phyloP scores from a whole-genome alignment of 2,329 filamentous ascomycete species.

The Xylariaceae sp. region DNA sequence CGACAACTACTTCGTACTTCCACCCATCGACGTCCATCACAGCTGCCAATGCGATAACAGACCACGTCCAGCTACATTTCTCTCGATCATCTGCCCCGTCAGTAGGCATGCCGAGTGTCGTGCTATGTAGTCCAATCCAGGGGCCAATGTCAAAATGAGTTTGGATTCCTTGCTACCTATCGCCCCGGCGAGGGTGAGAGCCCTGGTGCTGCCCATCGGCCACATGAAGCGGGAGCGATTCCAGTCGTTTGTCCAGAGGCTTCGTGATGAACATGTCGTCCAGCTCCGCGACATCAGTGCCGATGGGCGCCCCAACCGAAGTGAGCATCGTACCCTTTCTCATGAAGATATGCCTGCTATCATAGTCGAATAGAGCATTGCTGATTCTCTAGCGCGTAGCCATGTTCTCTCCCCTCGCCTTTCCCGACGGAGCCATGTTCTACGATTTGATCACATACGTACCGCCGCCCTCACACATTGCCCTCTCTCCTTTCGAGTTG shows the following conservation, averaged over 20 bases:
- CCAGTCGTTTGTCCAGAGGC: conserved; percentile 67
- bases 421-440: conserved; percentile 77
- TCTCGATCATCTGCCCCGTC: neutral
- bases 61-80: neutral
- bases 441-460: conserved; percentile 81
- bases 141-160: conserved; percentile 63
- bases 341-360: neutral
- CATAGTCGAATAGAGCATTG: neutral
- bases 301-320: conserved; percentile 78
- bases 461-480: conserved; percentile 71
- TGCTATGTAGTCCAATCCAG: conserved; percentile 24
- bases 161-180: conserved; percentile 85
- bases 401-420: conserved; percentile 89
- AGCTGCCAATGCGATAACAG: conserved; percentile 2
- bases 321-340: conserved; percentile 42
- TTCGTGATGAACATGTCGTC: conserved; percentile 75
- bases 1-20: neutral
- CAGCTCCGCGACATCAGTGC: conserved; percentile 81
- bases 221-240: conserved; percentile 80
- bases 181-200: conserved; percentile 85
- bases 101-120: conserved; percentile 26
- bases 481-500: conserved; percentile 82
- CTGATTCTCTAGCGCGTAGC: conserved; percentile 47
- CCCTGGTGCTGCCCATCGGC: conserved; percentile 79
- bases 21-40: neutral